Percentiles rank a stretch among this genome's conserved stretches.
phyloP scores from a whole-genome alignment of 2,329 filamentous ascomycete genomes.

The Fusarium nodosum region DNA sequence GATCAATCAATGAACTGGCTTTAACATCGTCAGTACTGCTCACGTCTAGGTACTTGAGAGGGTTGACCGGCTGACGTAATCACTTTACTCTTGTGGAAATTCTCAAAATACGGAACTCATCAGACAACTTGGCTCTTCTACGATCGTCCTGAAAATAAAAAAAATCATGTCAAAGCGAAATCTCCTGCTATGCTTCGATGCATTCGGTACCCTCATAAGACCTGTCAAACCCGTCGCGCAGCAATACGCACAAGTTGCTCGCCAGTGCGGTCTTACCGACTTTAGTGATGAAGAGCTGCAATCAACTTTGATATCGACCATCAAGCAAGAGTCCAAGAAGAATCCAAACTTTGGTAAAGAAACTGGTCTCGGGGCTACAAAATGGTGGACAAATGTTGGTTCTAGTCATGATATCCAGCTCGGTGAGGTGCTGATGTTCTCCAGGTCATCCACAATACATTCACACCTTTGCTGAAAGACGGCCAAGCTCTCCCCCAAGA shows the following conservation, averaged over 20 bases:
- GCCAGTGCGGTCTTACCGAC: conserved; percentile 36
- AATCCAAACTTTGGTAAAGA: conserved; percentile 44
- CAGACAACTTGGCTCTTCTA: neutral
- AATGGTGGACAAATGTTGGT: conserved; percentile 44
- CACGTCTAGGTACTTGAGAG: neutral
- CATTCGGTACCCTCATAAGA: conserved; percentile 36
- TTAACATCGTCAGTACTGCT: neutral
- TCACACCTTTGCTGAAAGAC: conserved; percentile 23
- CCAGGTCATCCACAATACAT: conserved; percentile 41
- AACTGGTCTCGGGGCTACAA: conserved; percentile 35
- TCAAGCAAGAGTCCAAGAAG: conserved; percentile 33
- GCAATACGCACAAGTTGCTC: conserved; percentile 40
- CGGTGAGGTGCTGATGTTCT: neutral
- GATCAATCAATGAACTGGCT: neutral
- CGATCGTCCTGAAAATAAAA: fast-evolving
- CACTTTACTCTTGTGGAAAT: neutral
- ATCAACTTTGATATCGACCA: conserved; percentile 17
- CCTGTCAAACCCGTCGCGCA: conserved; percentile 29
- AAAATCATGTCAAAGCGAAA: conserved; percentile 51
- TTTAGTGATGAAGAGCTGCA: conserved; percentile 37
- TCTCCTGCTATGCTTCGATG: conserved; percentile 41
- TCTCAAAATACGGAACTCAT: neutral
- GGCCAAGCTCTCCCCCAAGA: conserved; percentile 21
- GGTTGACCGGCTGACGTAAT: conserved; percentile 23
- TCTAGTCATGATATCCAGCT: fast-evolving